Base-by-base conservation (phyloP, 768 basidiomycete genomes). In the Leucocoprinus sp. region DNA sequence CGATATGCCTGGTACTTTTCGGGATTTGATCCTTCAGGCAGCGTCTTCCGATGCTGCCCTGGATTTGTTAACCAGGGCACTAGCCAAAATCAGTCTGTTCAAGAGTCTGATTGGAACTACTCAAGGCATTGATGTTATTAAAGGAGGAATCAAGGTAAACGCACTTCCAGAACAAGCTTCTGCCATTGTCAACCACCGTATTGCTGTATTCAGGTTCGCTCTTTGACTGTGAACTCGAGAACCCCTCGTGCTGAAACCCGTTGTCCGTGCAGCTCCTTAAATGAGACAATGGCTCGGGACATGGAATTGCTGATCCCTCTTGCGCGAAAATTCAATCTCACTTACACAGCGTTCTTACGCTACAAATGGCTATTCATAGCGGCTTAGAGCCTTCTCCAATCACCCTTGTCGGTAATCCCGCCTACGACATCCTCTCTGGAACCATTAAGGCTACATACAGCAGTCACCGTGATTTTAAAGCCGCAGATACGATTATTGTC, bases 161-260 rank as follows among this genome's bases (percentile, higher is more conserved):
- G 86, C 87, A 21, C 72, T 93, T 18, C 89, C 89, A 0, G 88
- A 91, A 61, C 69, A 65, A 45, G 82, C 76, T 1, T 78, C 67
- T 58, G 83, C 80, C 0, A 60, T 87, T 18, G 71, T 88, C 22
- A 85, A 89, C 55, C 83, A 84, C 54, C 79, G 85, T 4, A 76
- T 88, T 42, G 70, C 80, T 4, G 73, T 74, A 5, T 67, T 72
- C 39, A 82, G 78, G 80, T 72, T 22, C 26, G 69, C 42, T 5
- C 18, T 39, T 45, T n/a, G 18, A 11, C 24, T 12, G 22, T 4
- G 9, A 9, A 23, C n/a, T 31, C 31, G 31, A 4, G 8, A n/a
- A 23, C 19, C n/a, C n/a, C n/a, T n/a, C n/a, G n/a, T n/a, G n/a
- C n/a, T 2, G 11, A 8, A 43, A 8, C 18, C 39, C 31, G 42